Base-by-base conservation (phyloP, 148 eudicot genomes). In the Talinum fruticosum region DNA sequence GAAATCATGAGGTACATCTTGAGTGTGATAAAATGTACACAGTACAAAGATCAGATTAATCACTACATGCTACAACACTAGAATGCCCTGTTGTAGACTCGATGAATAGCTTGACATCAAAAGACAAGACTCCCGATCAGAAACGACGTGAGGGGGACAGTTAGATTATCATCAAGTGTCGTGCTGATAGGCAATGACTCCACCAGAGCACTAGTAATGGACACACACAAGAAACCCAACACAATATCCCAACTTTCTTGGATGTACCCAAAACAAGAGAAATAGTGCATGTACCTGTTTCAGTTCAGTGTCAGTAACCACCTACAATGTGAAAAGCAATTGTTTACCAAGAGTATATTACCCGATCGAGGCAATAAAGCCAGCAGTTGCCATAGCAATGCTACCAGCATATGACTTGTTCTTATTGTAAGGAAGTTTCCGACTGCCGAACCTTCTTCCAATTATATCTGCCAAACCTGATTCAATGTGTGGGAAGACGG, bases 141-240 rank as follows among this genome's bases (percentile, higher is more conserved):
- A 61, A 95, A 53, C 4, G 91, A 81, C 32, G 91, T 72, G 2
- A 95, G 80, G 37, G 98, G 93, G 41, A 95, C 96, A 3, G 92
- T 88, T 61, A 95, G 85, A 77, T 95, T 95, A 83, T 95, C 98
- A 78, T 95, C 98, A 47, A 95, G 79, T 37, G 85, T 77, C 0
- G 89, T 89, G 87, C 98, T 92, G 71, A 84, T 49, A 37, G 98
- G 94, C 41, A 89, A 91, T 24, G 98, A 95, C 79, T 95, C 98
- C 75, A 95, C 98, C 68, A 92, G 80, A 61, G 94, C 59, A 41
- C 92, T 30, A 6, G 84, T 89, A 67, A 92, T 34, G 54, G 98
- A 90, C 65, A 89, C 90, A 23, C 83, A 62, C 73, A 91, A 87
- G 87, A 87, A 88, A 28, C 92, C 91, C 23, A 83, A 72, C 29